Evolutionary conservation across 2,329 filamentous ascomycete genomes (phyloP).

Genomic region (Sarocladium oryzae): DNA sequence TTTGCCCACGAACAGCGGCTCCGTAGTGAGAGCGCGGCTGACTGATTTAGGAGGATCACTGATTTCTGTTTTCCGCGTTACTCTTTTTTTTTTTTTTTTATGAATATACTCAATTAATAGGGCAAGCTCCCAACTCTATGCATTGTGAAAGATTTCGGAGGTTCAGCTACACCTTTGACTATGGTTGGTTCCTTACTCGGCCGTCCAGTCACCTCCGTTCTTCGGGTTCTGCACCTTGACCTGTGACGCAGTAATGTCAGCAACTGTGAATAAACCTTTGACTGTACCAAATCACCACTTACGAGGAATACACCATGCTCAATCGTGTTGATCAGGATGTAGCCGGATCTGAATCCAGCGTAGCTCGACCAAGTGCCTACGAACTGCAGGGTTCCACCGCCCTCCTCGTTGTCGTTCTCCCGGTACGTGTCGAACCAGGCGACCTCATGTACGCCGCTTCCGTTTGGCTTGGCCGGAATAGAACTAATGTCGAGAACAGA

Average conservation of each 20-base stretch:
- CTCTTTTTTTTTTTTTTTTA: too few relatives aligned
- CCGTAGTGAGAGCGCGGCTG: neutral
- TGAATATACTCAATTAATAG: too few relatives aligned
- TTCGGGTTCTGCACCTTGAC: constrained; percentile 8
- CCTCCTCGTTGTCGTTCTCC: constrained; percentile 36
- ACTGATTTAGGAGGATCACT: neutral
- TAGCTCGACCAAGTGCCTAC: constrained; percentile 42
- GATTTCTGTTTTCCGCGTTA: too few relatives aligned
- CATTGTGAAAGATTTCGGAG: too few relatives aligned
- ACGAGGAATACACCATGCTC: constrained; percentile 44
- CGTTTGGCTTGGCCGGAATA: constrained; percentile 34
- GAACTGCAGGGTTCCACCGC: constrained; percentile 33
- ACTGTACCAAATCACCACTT: constrained; percentile 15
- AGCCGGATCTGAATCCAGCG: constrained; percentile 41
- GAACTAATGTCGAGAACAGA: constrained; percentile 31
- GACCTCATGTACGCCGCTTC: constrained; percentile 37
- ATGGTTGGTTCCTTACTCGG: neutral
- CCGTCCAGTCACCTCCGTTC: constrained; percentile 9
- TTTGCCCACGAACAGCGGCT: neutral
- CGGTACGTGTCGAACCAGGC: constrained; percentile 46
- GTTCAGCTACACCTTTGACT: too few relatives aligned
- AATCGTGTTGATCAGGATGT: constrained; percentile 45
- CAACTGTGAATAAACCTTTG: neutral
- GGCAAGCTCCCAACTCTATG: too few relatives aligned
- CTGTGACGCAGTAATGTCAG: neutral